A percentile compares a stretch with the other conserved stretches of the same genome.
Conservation (phyloP, 1,139 yeast species). For the Kluyveromyces marxianus region DNA sequence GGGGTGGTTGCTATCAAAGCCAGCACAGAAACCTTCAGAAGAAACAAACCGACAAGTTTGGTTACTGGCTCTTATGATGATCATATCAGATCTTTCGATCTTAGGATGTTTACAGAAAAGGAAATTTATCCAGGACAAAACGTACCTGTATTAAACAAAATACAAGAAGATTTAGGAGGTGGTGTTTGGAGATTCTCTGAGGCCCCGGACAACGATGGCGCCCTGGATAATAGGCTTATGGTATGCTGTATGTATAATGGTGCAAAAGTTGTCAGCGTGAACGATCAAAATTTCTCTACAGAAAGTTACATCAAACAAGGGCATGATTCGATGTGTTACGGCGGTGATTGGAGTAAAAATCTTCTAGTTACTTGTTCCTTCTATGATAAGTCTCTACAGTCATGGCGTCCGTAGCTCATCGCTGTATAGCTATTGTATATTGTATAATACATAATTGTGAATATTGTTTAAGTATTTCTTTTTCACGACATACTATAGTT, state of each 20-base stretch:
- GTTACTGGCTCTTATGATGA: constrained; percentile 97
- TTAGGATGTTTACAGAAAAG: constrained; percentile 40
- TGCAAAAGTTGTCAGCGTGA: constrained; percentile 51
- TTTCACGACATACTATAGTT: background rate
- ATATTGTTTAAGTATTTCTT: background rate
- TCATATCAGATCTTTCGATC: constrained; percentile 57
- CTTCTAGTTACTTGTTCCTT: constrained; percentile 78
- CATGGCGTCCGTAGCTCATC: constrained; percentile 44
- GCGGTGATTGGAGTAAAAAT: constrained; percentile 74
- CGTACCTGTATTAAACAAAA: constrained; percentile 20
- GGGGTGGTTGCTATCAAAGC: constrained; percentile 71
- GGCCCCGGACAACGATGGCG: constrained; percentile 37
- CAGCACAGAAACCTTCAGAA: constrained; percentile 22
- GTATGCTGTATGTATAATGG: constrained; percentile 97
- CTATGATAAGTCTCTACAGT: constrained; percentile 74
- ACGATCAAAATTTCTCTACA: constrained; percentile 31
- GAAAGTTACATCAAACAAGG: constrained; percentile 49
- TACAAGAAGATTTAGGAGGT: constrained; percentile 60
- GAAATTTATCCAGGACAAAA: constrained; percentile 27
- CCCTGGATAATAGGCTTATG: constrained; percentile 38
- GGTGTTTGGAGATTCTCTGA: constrained; percentile 94
- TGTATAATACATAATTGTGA: background rate
- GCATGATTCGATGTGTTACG: constrained; percentile 91
- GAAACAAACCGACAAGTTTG: constrained; percentile 41
- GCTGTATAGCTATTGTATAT: background rate